These are phyloP conservation scores for Plasmodium berghei DNA, from an alignment of 169 alveolate species.

Conservation along the genomic window DNA sequence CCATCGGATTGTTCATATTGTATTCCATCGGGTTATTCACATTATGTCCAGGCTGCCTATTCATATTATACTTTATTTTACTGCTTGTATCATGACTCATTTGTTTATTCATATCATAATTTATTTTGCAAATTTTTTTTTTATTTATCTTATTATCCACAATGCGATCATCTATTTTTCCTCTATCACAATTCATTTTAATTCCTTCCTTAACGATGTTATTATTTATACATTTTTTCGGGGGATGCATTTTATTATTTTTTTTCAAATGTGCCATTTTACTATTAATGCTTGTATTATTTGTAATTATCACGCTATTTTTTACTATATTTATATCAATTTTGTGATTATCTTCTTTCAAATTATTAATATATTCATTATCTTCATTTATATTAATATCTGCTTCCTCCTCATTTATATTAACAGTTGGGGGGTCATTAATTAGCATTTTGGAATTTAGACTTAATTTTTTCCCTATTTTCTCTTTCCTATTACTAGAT, in stretches of 20 bases:
- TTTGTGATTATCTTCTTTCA: not conserved
- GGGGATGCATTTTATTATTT: slow-evolving; percentile 30
- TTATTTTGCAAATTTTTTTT: not conserved
- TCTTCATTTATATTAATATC: not conserved
- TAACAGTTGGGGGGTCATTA: too few relatives aligned
- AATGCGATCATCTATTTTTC: not conserved
- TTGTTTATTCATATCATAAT: not conserved
- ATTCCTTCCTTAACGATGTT: not conserved
- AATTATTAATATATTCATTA: not conserved
- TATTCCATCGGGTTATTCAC: not conserved
- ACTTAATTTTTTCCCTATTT: not conserved
- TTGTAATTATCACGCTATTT: too few relatives aligned
- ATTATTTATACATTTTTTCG: slow-evolving; percentile 19
- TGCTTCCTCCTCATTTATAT: not conserved
- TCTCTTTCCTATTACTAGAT: not conserved
- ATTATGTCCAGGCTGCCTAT: not conserved
- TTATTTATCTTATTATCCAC: not conserved
- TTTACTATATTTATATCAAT: not conserved
- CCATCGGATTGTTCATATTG: not conserved
- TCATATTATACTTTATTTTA: not conserved
- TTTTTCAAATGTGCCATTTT: not conserved
- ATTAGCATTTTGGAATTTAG: too few relatives aligned
- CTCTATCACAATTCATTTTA: not conserved
- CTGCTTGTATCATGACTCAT: not conserved
- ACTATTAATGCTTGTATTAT: not conserved